Evolutionary conservation across 2,329 filamentous ascomycete species (phyloP).

Genomic region (Tothia fuscella): DNA sequence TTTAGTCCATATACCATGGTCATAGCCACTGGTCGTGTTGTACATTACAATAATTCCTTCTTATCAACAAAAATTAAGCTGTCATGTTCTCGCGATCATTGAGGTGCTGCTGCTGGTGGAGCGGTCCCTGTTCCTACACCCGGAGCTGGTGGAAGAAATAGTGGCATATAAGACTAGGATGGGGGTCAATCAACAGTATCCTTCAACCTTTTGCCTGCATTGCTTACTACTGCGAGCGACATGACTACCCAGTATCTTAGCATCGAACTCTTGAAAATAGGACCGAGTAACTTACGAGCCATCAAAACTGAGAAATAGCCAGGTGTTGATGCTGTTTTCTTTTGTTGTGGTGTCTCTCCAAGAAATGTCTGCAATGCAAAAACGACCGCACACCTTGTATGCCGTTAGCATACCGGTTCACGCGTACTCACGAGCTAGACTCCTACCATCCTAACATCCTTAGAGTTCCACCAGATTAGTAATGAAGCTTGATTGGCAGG

Average conservation of each 20-base stretch:
- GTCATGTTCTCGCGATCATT: conserved; percentile 11
- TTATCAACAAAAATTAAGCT: neutral
- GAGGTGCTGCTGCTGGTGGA: conserved; percentile 36
- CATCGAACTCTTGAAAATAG: conserved; percentile 1
- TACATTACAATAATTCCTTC: too few relatives aligned
- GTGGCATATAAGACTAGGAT: conserved; percentile 47
- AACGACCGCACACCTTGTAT: conserved; percentile 56
- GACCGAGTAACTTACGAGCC: conserved; percentile 46
- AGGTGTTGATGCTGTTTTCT: conserved; percentile 55
- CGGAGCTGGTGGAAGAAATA: conserved; percentile 48
- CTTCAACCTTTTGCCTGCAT: neutral
- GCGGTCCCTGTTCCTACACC: conserved; percentile 32
- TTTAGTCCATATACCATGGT: too few relatives aligned
- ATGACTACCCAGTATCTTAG: conserved; percentile 22
- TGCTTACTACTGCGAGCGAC: conserved; percentile 34
- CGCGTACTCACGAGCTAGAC: conserved; percentile 3
- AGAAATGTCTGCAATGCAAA: conserved; percentile 68
- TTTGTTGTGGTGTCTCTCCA: conserved; percentile 57
- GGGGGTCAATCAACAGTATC: conserved; percentile 10
- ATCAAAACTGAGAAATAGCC: conserved; percentile 66
- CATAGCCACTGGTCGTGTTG: too few relatives aligned
- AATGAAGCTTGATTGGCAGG: neutral
- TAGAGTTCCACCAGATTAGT: conserved; percentile 12
- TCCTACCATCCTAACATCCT: conserved; percentile 53
- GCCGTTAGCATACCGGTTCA: neutral